Evolutionary conservation across 768 basidiomycete genomes (phyloP), one percentile per base, ranked within the genome.

Genomic region (Hygrophoropsis aurantiaca): DNA sequence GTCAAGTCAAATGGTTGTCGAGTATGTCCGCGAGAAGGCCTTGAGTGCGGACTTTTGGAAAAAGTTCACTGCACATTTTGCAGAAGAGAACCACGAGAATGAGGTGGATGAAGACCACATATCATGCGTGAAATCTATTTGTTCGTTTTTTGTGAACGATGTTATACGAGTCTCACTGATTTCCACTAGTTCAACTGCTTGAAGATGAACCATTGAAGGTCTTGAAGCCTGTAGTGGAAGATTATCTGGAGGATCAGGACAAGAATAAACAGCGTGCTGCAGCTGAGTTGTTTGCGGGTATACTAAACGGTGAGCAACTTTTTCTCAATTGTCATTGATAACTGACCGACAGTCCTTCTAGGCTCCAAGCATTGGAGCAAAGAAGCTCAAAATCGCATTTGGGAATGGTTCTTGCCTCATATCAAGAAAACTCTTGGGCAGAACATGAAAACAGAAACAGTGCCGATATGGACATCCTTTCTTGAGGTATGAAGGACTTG

Each of bases 301-400:
- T 87, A n/a, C 62, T 88, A 19, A 76, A 78, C 52, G 86, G 85
- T 79, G 58, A 42, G 60, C 21, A 45, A 11, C 15, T 20, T 5
- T 13, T 9, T 42, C 4, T 21, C 47, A 51, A 3, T 8, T 3
- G n/a, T 5, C n/a, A 19, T 46, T 30, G 8, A n/a, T 26, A 3
- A 30, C 16, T 33, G 33, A 16, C n/a, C 7, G 32, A 40, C 66
- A 51, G 56, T 30, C 13, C 27, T 47, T 44, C 19, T 60, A 82
- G 90, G 90, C 8, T 85, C 86, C 3, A 93, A 93, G 64, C 90
- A 94, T 60, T 97, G 94, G 94, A 76, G 89, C 0, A 72, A 76
- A 3, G 67, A 72, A n/a, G 81, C 82, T 52, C 86, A 93, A 62
- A 61, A 78, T 35, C 60, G 61, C 16, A 64, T 97, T 2, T 94